Base-by-base conservation (phyloP, 75 land plant genomes). In the Pseudotsuga menziesii region DNA sequence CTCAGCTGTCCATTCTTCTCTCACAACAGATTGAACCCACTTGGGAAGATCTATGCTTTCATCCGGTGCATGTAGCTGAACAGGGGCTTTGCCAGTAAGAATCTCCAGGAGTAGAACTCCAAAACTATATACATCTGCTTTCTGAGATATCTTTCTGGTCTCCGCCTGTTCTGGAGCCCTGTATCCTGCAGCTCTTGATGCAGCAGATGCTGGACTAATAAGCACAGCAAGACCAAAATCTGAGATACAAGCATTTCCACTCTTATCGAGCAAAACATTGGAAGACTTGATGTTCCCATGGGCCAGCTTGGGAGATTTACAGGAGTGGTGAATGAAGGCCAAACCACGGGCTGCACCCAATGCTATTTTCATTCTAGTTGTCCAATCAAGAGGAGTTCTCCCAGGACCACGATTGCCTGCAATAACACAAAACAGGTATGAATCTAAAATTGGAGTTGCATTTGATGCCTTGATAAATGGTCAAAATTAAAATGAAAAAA, bases 1-100 rank as follows among this genome's bases (percentile, higher is more conserved):
- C 86, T 93, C 95, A 41, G 94, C 91, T 63, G 96, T 93, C 96
- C 96, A 93, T 79, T 93, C 96, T 63, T 93, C 96, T 69, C 91
- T 71, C 71, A 93, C 91, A 79, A 93, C 96, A 4, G 94, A 91
- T 78, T 89, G 90, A 14, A 93, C 96, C 96, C 94, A 93, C 74
- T 85, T 57, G 13, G 91, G 94, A 25, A 91, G 74, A 61, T 91
- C 96, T 20, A 88, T 73, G 22, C 75, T 69, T 13, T 74, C 81
- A 27, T 85, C 90, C 63, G 80, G 32, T 9, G 56, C 62, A 55
- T 59, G 73, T 23, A 78, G 71, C 56, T 80, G 64, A 11, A 86
- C 75, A 7, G 93, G 93, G 16, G 83, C 83, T 59, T 88, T 86
- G 12, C 95, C 95, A 2, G 95, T 93, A 5, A 93, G 83, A 13